Evolutionary conservation across 768 basidiomycete genomes (phyloP), one percentile per base, ranked within the genome.

Genomic region (Rossbeevera mucosa): DNA sequence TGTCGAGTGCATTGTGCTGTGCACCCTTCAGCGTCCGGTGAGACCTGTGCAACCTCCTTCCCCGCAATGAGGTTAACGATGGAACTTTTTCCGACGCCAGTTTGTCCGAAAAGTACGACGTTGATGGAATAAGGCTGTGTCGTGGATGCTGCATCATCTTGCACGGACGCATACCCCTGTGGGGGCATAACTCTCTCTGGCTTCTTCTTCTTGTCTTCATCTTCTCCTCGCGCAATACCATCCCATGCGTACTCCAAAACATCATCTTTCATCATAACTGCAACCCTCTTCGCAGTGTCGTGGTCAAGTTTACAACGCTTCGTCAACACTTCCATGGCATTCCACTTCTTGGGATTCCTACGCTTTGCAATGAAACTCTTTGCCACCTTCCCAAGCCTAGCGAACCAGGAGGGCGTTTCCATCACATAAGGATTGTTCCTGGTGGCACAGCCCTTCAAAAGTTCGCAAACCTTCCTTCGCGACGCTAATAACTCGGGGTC

Each of bases 1-100:
- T 4, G 57, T 59, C 33, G 57, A 65, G 5, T 62, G 44, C 54
- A 76, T 68, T 1, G 77, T 77, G 52, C 67, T 1, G 77, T 77
- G 52, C 67, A 72, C 0, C 73, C 71, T 0, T 57, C 48, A 0
- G 70, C 65, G 7, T 64, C 58, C 7, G 56, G 58, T 33, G 67
- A 68, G 18, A 68, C 66, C 22, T 47, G 24, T 24, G 67, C 66
- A 14, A 68, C 16, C 2, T 52, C 11, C 21, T 20, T 9, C 12
- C 48, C n/a, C n/a, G n/a, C n/a, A n/a, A n/a, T n/a, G n/a, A n/a
- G n/a, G n/a, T n/a, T n/a, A n/a, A n/a, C n/a, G n/a, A n/a, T n/a
- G n/a, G n/a, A n/a, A n/a, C n/a, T n/a, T n/a, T n/a, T n/a, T n/a
- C n/a, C n/a, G n/a, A n/a, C n/a, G n/a, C n/a, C n/a, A n/a, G n/a